Conservation (phyloP, 768 basidiomycete species). For the Lactarius psammicola region DNA sequence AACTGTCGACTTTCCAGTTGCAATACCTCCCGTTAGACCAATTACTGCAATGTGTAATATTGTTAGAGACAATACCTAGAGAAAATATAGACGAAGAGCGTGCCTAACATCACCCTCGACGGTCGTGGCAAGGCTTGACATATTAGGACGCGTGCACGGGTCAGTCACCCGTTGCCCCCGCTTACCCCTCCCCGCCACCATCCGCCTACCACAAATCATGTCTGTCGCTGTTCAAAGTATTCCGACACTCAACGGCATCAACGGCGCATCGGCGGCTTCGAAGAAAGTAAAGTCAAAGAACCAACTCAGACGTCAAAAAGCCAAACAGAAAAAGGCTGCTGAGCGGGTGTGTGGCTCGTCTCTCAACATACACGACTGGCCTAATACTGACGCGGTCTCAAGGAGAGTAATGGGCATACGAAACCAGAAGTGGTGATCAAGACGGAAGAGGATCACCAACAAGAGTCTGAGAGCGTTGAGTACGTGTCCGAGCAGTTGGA, state of each 20-base stretch:
- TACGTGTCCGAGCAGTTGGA: constrained; percentile 87
- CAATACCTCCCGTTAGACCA: constrained; percentile 94
- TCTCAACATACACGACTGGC: constrained; percentile 25
- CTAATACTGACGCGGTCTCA: constrained; percentile 15
- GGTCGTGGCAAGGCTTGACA: neutral
- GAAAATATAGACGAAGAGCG: neutral
- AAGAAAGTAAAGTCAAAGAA: constrained; percentile 73
- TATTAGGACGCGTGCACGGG: neutral
- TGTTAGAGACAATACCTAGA: neutral
- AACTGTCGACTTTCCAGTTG: constrained; percentile 95
- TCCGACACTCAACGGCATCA: constrained; percentile 34
- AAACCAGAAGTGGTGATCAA: constrained; percentile 40
- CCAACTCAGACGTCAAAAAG: constrained; percentile 77
- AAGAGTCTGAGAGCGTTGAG: constrained; percentile 56
- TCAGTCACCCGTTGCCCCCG: neutral
- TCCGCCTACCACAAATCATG: constrained; percentile 29
- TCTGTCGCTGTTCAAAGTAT: constrained; percentile 33
- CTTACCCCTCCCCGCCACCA: neutral
- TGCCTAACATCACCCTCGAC: neutral
- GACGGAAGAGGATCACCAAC: constrained; percentile 36
- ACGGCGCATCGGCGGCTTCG: constrained; percentile 41
- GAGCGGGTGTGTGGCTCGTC: constrained; percentile 31
- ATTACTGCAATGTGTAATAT: constrained; percentile 63
- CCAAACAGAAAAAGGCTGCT: constrained; percentile 75
- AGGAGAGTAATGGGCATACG: constrained; percentile 35